Percentiles rank a stretch among this genome's conserved stretches.
Evolutionary conservation across 2,329 filamentous ascomycete genomes (phyloP).

Genomic region (Xylaria sp.): DNA sequence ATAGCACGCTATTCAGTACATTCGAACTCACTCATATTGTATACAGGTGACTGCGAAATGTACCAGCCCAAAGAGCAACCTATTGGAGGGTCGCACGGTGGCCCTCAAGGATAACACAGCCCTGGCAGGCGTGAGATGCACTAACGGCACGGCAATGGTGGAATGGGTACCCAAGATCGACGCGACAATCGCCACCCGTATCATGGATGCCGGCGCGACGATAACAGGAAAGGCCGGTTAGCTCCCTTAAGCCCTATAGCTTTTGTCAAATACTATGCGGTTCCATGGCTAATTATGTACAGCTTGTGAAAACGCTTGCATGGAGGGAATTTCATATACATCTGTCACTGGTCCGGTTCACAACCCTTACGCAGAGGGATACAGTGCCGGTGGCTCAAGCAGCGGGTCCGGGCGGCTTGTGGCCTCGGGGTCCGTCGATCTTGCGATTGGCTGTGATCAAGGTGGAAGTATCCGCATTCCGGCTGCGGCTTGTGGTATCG

Average conservation of each 20-base stretch:
- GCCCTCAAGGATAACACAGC: conserved; percentile 61
- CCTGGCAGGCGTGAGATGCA: conserved; percentile 56
- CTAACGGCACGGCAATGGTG: conserved; percentile 54
- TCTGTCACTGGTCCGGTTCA: conserved; percentile 58
- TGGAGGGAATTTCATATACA: conserved; percentile 54
- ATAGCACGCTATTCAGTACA: no score
- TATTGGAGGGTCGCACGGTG: conserved; percentile 54
- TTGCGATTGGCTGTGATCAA: conserved; percentile 50
- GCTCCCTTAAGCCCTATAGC: neutral
- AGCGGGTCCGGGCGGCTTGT: conserved; percentile 59
- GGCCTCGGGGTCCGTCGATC: conserved; percentile 46
- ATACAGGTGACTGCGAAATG: conserved; percentile 42
- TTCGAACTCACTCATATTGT: no score
- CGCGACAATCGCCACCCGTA: conserved; percentile 55
- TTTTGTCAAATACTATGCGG: neutral
- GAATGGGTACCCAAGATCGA: conserved; percentile 54
- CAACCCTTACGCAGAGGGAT: conserved; percentile 57
- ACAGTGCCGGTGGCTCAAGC: conserved; percentile 56
- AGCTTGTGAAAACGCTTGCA: conserved; percentile 60
- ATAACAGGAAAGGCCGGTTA: conserved; percentile 54
- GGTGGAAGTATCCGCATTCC: conserved; percentile 51
- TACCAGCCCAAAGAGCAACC: conserved; percentile 36
- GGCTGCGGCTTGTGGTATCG: conserved; percentile 46
- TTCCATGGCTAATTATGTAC: conserved; percentile 21
- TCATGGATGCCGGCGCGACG: conserved; percentile 54